Evolutionary conservation across 1,284 basidiomycete genomes (phyloP).

Genomic region (Puccinia coronata): DNA sequence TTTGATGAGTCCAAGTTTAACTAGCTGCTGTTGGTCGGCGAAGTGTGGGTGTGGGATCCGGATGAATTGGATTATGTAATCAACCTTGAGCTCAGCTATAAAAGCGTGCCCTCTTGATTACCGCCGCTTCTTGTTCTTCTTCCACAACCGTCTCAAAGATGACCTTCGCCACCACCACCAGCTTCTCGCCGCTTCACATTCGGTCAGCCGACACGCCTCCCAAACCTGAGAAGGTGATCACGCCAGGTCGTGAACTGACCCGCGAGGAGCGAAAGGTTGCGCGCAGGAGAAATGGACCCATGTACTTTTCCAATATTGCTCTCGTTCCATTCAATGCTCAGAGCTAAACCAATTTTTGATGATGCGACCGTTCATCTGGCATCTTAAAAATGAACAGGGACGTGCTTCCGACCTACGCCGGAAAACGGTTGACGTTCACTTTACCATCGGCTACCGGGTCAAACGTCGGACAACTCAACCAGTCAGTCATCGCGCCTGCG

Average conservation of each 20-base stretch:
- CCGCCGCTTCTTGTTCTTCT: no score
- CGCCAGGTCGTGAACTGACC: constrained; percentile 41
- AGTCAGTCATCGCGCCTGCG: not conserved
- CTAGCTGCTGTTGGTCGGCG: no score
- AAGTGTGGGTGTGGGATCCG: no score
- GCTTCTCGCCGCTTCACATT: constrained; percentile 44
- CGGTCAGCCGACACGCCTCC: constrained; percentile 41
- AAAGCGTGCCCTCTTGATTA: no score
- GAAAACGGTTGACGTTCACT: constrained; percentile 42
- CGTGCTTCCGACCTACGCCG: constrained; percentile 13
- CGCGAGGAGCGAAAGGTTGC: constrained; percentile 44
- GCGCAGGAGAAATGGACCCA: constrained; percentile 33
- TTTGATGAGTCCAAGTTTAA: no score
- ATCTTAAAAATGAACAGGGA: constrained; percentile 27
- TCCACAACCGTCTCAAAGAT: not conserved
- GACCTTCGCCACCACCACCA: constrained; percentile 8
- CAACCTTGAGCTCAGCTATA: no score
- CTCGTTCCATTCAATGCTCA: not conserved
- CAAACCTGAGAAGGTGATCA: constrained; percentile 14
- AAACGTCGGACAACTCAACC: not conserved
- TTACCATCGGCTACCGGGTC: constrained; percentile 19
- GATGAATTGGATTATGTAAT: no score
- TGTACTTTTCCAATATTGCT: not conserved
- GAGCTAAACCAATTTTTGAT: not conserved
- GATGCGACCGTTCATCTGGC: not conserved